Evolutionary conservation across 2,329 filamentous ascomycete genomes (phyloP), one percentile per base, ranked within the genome.

Genomic region (Sporothrix pseudoabietina): DNA sequence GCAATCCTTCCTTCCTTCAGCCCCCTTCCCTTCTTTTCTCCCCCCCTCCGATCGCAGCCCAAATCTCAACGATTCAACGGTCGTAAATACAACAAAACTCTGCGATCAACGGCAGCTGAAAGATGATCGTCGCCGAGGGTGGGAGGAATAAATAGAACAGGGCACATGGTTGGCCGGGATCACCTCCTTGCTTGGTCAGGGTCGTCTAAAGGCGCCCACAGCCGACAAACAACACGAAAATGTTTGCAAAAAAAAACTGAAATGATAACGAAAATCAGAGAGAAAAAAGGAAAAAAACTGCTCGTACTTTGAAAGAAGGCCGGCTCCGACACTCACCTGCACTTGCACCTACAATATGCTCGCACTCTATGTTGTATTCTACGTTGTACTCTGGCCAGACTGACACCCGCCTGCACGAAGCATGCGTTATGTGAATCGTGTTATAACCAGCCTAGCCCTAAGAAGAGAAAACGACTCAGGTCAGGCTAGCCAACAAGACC

Each of bases 1-100:
- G 1, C 35, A 61, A 61, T 71, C 69, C 69, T 71, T 61, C 54
- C 22, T 47, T 71, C 47, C 47, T 69, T 69, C 39, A 22, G 66
- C 66, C 16, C 47, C 61, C 61, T 12, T 41, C 59, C 59, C 35
- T 65, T 44, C 54, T 1, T 14, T 14, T 26, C 35, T 26, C 12
- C 30, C 32, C 19, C 55, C 30, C 12, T 47, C 65, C 65, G 65
- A 69, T 69, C 68, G 35, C 49, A 57, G 49, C 68, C 35, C 68
- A 19, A 30, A 57, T 69, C 68, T 57, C 68, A 32, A n/a, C 49
- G 47, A 14, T 32, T 44, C 63, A 35, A 19, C 44, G 9, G 63
- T 49, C 16, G 41, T 30, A 32, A 32, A 49, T 49, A 49, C 3
- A 49, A 49, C 19, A 19, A 66, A 35, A 47, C 2, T n/a, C 49